Base-by-base conservation (phyloP, 129 eudicot genomes). In the Saussurea involucrata region DNA sequence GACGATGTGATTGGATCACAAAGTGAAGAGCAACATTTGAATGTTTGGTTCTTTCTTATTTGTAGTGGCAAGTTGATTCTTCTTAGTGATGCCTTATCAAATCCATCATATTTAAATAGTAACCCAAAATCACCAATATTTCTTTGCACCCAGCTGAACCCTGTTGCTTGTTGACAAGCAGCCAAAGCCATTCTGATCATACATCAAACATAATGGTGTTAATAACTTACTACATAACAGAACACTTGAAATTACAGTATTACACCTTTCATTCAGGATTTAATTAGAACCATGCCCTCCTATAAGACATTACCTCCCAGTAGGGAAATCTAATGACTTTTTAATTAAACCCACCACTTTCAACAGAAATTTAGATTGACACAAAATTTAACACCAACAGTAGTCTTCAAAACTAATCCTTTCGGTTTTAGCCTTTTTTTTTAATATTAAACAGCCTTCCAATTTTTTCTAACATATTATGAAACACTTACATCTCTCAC, bases 131-230 rank as follows among this genome's bases (percentile, higher is more conserved):
- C 64, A 57, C 3, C 68, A 24, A 36, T 37, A 20, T 46, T 28
- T 53, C 42, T 58, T 49, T 86, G 85, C 70, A 68, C n/a, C 65
- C 63, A 69, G 71, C 25, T 66, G 72, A 61, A 40, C 63, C 81
- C 42, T 32, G 53, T 70, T 68, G 71, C 83, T 78, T 79, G 81
- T 27, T 76, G 57, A 53, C 72, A 74, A 58, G 53, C 58, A 68
- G 74, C 71, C 81, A 82, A 49, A 71, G 69, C 82, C 89, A 88
- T 85, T 69, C 83, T 82, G 76, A 79, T 24, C 29, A 82, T 73
- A 31, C 27, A 29, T 63, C 68, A 81, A 75, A 75, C 68, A 33
- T 21, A 28, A 70, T 12, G 17, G 6, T 55, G 24, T 37, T 55
- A 9, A 76, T 65, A 33, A 13, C 10, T 49, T 70, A 27, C 27